A percentile compares a stretch with the other conserved stretches of the same genome.
Evolutionary conservation across 1,284 basidiomycete genomes (phyloP).

Genomic region (Puccinia horiana): DNA sequence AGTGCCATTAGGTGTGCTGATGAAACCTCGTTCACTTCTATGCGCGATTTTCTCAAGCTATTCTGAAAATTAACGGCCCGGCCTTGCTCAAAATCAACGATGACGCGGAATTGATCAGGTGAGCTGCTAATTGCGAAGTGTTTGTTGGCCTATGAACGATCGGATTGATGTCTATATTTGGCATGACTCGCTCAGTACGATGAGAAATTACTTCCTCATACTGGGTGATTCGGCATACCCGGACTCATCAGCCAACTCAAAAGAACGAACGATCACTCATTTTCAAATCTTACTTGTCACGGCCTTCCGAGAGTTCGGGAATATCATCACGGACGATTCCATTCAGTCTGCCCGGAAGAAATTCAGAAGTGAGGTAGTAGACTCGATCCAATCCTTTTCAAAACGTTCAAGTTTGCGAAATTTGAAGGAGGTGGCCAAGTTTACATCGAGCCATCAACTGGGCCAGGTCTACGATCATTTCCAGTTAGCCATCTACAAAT

Average conservation of each 20-base stretch:
- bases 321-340: slow-evolving; percentile 87
- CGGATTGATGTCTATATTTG: not conserved
- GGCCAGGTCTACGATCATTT: slow-evolving; percentile 86
- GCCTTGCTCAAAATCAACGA: slow-evolving; percentile 91
- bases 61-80: slow-evolving; percentile 97
- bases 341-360: slow-evolving; percentile 83
- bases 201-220: slow-evolving; percentile 90
- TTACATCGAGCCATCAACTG: slow-evolving; percentile 79
- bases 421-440: slow-evolving; percentile 75
- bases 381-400: slow-evolving; percentile 91
- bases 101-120: slow-evolving; percentile 96
- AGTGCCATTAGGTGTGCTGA: not conserved
- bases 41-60: slow-evolving; percentile 65
- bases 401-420: slow-evolving; percentile 93
- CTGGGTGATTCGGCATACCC: slow-evolving; percentile 95
- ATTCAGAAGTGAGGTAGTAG: slow-evolving; percentile 85
- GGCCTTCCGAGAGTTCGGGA: slow-evolving; percentile 94
- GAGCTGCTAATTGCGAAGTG: slow-evolving; percentile 53
- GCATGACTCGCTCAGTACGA: slow-evolving; percentile 65
- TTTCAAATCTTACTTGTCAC: slow-evolving; percentile 92
- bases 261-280: slow-evolving; percentile 88
- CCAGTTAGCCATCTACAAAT: slow-evolving; percentile 54
- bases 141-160: slow-evolving; percentile 25
- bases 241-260: slow-evolving; percentile 74
- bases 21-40: not conserved